Percentiles rank a stretch among this genome's conserved stretches.
These are phyloP conservation scores for Picea glauca DNA, from an alignment of 75 land plant genomes.

Conservation along the genomic window DNA sequence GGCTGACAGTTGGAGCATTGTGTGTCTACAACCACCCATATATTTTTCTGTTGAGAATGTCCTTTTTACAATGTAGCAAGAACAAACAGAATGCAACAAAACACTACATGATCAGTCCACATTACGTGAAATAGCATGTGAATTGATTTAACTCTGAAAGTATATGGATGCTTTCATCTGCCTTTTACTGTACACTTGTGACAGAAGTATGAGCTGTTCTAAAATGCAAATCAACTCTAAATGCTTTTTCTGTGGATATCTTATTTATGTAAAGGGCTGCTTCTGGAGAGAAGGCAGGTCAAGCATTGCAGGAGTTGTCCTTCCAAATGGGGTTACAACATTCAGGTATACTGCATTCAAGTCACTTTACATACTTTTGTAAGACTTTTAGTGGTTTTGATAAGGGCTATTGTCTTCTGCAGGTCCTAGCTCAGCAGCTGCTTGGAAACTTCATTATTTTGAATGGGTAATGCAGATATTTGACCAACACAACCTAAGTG, in stretches of 20 bases:
- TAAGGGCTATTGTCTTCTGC: conserved; percentile 14
- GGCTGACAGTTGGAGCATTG: not conserved
- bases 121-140: not conserved
- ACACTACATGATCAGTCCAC: not conserved
- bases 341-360: conserved; percentile 17
- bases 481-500: conserved; percentile 85
- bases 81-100: not conserved
- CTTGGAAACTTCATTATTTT: conserved; percentile 87
- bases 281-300: conserved; percentile 39
- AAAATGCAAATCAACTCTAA: not conserved
- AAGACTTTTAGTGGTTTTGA: conserved; percentile 16
- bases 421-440: conserved; percentile 36
- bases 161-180: too few relatives aligned
- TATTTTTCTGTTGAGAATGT: not conserved
- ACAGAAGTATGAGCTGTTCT: not conserved
- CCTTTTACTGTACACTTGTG: too few relatives aligned
- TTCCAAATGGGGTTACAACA: conserved; percentile 29
- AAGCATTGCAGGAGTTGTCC: conserved; percentile 44
- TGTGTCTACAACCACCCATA: not conserved
- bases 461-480: conserved; percentile 97
- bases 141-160: too few relatives aligned
- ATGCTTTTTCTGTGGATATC: not conserved
- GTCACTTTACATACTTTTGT: not conserved
- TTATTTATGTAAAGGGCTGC: conserved; percentile 33
- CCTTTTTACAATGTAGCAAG: not conserved